Evolutionary conservation across 371 early-diverging fungal species (phyloP).

Genomic region (Syncephalis plumigaleata): DNA sequence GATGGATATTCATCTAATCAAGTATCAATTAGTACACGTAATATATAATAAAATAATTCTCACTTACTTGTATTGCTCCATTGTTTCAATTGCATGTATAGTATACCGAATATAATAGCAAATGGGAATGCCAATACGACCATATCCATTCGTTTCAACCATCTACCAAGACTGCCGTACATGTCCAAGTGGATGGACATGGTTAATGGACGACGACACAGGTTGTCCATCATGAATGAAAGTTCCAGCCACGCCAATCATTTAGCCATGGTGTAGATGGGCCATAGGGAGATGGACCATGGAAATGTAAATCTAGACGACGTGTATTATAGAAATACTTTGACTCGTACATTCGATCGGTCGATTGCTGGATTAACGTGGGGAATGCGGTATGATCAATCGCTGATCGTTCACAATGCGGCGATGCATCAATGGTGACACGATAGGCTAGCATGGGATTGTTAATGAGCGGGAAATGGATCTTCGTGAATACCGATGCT

Average conservation of each 20-base stretch:
- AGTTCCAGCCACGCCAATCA: slow-evolving; percentile 32
- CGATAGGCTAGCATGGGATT: slow-evolving; percentile 1
- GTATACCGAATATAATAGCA: slow-evolving; percentile 35
- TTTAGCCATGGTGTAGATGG: slow-evolving; percentile 14
- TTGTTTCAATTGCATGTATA: slow-evolving; percentile 35
- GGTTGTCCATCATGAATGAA: slow-evolving; percentile 44
- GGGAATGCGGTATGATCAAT: slow-evolving; percentile 14
- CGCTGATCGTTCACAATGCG: slow-evolving; percentile 1
- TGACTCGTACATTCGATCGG: slow-evolving; percentile 48
- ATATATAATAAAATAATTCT: neutral
- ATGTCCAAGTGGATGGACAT: slow-evolving; percentile 38
- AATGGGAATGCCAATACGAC: slow-evolving; percentile 46
- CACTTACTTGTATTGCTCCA: slow-evolving; percentile 31
- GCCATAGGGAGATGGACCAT: slow-evolving; percentile 51
- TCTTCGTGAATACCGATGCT: too few species aligned
- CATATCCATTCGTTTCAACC: slow-evolving; percentile 53
- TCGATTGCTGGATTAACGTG: slow-evolving; percentile 47
- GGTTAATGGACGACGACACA: slow-evolving; percentile 16
- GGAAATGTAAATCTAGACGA: slow-evolving; percentile 39
- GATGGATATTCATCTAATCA: neutral
- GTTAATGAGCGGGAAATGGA: neutral
- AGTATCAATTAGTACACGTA: neutral
- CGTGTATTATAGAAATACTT: slow-evolving; percentile 35
- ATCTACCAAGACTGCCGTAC: slow-evolving; percentile 54
- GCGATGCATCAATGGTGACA: neutral